Evolutionary conservation across 768 basidiomycete species (phyloP), one percentile per base, ranked within the genome.

Genomic region (Lactarius sanguifluus): DNA sequence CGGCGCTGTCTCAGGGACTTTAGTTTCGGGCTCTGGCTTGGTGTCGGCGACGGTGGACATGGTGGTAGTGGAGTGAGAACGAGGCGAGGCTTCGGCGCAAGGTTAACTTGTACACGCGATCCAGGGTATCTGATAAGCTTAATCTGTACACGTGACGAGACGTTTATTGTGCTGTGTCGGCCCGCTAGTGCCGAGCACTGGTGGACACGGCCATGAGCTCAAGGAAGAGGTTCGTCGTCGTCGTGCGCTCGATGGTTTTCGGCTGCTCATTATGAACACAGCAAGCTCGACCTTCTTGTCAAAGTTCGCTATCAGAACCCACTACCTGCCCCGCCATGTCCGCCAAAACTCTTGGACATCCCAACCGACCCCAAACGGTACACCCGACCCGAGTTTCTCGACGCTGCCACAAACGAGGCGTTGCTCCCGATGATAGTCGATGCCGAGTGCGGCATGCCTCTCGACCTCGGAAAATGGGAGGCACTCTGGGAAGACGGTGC

Each of bases 391-490:
- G 91, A 91, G 71, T 96, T 94, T 71, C 83, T 96, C 41, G 85
- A 91, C 68, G 83, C 87, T 7, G 79, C 97, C 43, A 90, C 91
- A 0, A 86, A 87, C 61, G 92, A 93, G 57, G 86, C 87, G 13
- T 90, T 91, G 0, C 75, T 97, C 23, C 96, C 97, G 0, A 95
- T 98, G 93, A 90, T 98, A 70, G 90, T 98, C 1, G 97, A 99
- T 71, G 93, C 92, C 1, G 97, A 99, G 75, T 90, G 89, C 70
- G 97, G 97, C 0, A 96, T 99, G 95, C 95, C 96, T 0, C 77
- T 99, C 30, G 93, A 98, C 75, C 79, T 96, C 57, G 89, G 90
- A 20, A 85, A 83, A 62, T 95, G 88, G 83, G 88, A 90, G 62
- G 89, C 85, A 41, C 78, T 96, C 20, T 95, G 91, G 92, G 87